A percentile compares a stretch with the other conserved stretches of the same genome.
These are phyloP conservation scores for Saccharomycopsis lassenensis DNA, from an alignment of 805 yeast genomes.

Conservation along the genomic window DNA sequence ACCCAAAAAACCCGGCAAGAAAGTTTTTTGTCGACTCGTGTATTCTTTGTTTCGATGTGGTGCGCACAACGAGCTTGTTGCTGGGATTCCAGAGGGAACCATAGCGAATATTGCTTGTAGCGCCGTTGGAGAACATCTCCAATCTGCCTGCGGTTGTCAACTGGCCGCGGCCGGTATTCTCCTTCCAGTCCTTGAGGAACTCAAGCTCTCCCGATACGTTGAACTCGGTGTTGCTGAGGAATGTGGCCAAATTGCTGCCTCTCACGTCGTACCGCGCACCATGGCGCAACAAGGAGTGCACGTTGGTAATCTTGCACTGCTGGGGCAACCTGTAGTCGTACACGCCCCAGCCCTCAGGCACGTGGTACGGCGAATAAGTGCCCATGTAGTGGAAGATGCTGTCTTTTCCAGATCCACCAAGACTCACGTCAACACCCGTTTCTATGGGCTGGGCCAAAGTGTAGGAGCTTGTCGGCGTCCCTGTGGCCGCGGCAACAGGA, in stretches of 20 bases:
- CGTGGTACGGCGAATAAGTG: constrained; percentile 18
- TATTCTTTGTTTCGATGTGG: constrained; percentile 37
- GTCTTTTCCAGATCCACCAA: constrained; percentile 10
- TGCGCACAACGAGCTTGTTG: constrained; percentile 17
- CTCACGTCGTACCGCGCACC: constrained; percentile 66
- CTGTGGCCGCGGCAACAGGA: constrained; percentile 9
- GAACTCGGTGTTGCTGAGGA: constrained; percentile 29
- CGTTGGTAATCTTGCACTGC: constrained; percentile 49
- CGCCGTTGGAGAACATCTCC: constrained; percentile 18
- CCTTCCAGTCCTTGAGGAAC: constrained; percentile 38
- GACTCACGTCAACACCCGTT: constrained; percentile 17
- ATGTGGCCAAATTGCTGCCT: constrained; percentile 23
- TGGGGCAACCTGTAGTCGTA: constrained; percentile 21
- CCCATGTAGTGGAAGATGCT: constrained; percentile 18
- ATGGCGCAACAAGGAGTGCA: constrained; percentile 62
- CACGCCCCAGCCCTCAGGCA: constrained; percentile 18
- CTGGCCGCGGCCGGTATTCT: constrained; percentile 7
- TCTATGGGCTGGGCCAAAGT: constrained; percentile 19
- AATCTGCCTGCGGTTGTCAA: constrained; percentile 17
- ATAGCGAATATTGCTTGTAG: constrained; percentile 12
- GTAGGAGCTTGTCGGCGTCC: constrained; percentile 16
- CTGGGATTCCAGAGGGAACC: constrained; percentile 12
- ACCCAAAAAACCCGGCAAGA: constrained; percentile 38
- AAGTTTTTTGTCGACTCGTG: constrained; percentile 35
- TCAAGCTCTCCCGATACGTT: constrained; percentile 36